phyloP scores from a whole-genome alignment of 1,284 basidiomycete species.

The Ustilago sp. region DNA sequence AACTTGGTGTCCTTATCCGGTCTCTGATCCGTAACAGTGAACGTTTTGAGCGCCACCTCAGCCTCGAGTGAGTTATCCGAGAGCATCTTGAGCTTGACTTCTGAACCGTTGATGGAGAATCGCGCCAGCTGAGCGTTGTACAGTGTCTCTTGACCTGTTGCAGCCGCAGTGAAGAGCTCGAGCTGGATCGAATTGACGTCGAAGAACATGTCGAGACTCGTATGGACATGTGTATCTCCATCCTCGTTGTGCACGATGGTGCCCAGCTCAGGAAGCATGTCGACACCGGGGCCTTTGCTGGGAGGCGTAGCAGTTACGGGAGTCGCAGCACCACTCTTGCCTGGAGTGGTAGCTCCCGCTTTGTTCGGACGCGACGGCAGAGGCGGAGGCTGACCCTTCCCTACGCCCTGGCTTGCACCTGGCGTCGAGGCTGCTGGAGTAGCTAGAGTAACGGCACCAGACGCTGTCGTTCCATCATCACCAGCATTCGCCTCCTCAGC shows the following conservation, averaged over 20 bases:
- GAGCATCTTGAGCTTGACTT: slow-evolving; percentile 83
- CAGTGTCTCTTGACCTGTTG: slow-evolving; percentile 76
- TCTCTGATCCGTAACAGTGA: slow-evolving; percentile 90
- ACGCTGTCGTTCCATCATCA: slow-evolving; percentile 52
- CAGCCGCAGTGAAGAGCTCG: slow-evolving; percentile 86
- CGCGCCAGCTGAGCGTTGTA: slow-evolving; percentile 85
- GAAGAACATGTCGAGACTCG: slow-evolving; percentile 82
- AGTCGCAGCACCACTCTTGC: slow-evolving; percentile 17
- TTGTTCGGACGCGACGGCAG: slow-evolving; percentile 19
- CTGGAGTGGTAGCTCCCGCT: slow-evolving; percentile 12
- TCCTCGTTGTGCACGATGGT: slow-evolving; percentile 64
- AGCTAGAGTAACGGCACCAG: neutral
- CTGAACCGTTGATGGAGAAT: slow-evolving; percentile 82
- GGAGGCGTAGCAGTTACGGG: slow-evolving; percentile 23
- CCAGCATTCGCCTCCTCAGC: slow-evolving; percentile 65
- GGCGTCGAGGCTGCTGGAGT: neutral
- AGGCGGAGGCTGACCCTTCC: slow-evolving; percentile 15
- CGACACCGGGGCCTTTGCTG: slow-evolving; percentile 62
- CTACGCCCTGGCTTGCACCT: slow-evolving; percentile 10
- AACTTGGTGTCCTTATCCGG: slow-evolving; percentile 82
- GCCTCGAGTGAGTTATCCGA: slow-evolving; percentile 86
- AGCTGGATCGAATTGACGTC: slow-evolving; percentile 81
- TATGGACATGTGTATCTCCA: slow-evolving; percentile 52
- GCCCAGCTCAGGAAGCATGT: slow-evolving; percentile 73
- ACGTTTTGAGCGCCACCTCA: slow-evolving; percentile 86